Evolutionary conservation across 495 filamentous ascomycete species (phyloP).

Genomic region (Podospora sp.): DNA sequence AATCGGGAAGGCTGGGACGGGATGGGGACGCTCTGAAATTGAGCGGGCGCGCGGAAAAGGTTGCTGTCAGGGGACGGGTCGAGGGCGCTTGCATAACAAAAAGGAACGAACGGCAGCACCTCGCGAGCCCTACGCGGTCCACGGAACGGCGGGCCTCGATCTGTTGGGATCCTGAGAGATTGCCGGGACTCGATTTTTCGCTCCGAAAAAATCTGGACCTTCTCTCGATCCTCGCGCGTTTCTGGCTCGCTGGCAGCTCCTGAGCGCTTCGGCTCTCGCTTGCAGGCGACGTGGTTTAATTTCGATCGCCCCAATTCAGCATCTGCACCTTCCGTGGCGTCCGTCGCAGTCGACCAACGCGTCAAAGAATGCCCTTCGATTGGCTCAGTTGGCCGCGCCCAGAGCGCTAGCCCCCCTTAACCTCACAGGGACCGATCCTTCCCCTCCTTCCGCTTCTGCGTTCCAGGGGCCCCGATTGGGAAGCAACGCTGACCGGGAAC

Average conservation of each 20-base stretch:
- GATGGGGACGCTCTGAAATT: neutral
- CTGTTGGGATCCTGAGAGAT: neutral
- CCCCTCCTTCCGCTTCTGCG: neutral
- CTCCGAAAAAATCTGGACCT: neutral
- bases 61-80: conserved; percentile 8
- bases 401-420: conserved; percentile 6
- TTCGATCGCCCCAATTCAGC: conserved; percentile 35
- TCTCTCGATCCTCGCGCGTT: neutral
- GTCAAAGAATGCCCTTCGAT: neutral
- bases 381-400: conserved; percentile 13
- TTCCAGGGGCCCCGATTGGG: conserved; percentile 5
- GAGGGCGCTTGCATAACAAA: conserved; percentile 17
- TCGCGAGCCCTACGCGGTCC: neutral
- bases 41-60: neutral
- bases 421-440: conserved; percentile 16
- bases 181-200: neutral
- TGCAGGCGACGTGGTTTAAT: conserved; percentile 32
- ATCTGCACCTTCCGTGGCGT: conserved; percentile 29
- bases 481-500: neutral
- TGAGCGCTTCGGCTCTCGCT: conserved; percentile 13
- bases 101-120: neutral
- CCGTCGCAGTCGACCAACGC: conserved; percentile 12
- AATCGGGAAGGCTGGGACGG: neutral
- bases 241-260: conserved; percentile 15
- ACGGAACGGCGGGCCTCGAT: neutral